These are phyloP conservation scores for Saussurea involucrata DNA, from an alignment of 129 eudicot genomes.

Conservation along the genomic window DNA sequence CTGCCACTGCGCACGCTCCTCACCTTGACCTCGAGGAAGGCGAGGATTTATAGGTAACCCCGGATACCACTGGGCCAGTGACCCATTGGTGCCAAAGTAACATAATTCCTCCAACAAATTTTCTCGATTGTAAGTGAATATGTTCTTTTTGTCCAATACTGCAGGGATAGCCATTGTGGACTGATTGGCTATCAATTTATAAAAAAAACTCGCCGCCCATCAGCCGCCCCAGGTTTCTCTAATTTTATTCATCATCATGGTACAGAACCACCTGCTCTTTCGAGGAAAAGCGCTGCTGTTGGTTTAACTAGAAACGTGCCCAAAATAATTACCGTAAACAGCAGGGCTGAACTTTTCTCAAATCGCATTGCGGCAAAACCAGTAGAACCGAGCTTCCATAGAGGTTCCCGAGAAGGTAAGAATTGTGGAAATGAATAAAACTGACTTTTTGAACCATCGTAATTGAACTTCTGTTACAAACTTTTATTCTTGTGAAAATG, in stretches of 20 bases:
- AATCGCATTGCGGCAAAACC: not conserved
- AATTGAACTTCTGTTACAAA: not conserved
- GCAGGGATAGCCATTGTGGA: constrained; percentile 90
- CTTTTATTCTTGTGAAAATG: not conserved
- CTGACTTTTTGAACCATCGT: not conserved
- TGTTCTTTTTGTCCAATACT: not conserved
- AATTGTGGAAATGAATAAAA: not conserved
- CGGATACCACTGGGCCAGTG: not conserved
- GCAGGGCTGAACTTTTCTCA: constrained; percentile 14
- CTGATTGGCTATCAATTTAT: constrained; percentile 56
- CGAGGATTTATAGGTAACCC: not conserved
- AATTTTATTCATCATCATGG: constrained; percentile 35
- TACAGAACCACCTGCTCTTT: constrained; percentile 30
- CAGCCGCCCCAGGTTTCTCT: constrained; percentile 10
- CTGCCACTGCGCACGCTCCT: not conserved
- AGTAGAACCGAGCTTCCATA: constrained; percentile 14
- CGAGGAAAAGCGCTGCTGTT: constrained; percentile 20
- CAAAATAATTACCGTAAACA: not conserved
- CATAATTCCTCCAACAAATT: not conserved
- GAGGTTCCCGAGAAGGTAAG: constrained; percentile 32
- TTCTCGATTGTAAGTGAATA: constrained; percentile 5
- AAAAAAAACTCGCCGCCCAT: constrained; percentile 32
- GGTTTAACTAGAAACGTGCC: constrained; percentile 13
- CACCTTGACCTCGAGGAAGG: not conserved
- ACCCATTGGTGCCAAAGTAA: not conserved